Conservation (phyloP, 2,329 filamentous ascomycete genomes). For the Nigrospora sphaerica region DNA sequence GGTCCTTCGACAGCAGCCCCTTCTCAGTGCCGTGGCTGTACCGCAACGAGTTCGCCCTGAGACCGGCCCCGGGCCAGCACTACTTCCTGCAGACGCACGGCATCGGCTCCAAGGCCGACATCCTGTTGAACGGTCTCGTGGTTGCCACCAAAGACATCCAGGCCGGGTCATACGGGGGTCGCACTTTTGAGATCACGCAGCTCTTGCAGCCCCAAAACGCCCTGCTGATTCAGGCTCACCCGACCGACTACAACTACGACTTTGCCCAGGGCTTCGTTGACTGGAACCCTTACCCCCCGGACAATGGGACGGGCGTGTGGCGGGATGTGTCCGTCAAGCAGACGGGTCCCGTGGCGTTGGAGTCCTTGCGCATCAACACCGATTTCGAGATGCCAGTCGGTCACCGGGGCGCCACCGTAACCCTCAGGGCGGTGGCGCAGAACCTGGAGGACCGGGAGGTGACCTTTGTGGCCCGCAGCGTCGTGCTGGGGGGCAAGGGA, state of each 20-base stretch:
- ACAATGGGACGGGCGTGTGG: conserved; percentile 60
- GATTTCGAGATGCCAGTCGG: conserved; percentile 25
- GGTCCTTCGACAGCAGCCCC: conserved; percentile 31
- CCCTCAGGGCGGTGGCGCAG: conserved; percentile 27
- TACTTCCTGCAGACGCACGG: conserved; percentile 51
- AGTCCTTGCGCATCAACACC: conserved; percentile 35
- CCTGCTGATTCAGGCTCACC: conserved; percentile 45
- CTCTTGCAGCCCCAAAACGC: conserved; percentile 36
- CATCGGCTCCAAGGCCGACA: conserved; percentile 52
- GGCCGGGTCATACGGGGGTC: conserved; percentile 49
- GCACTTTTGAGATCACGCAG: conserved; percentile 46
- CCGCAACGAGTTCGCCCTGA: conserved; percentile 41
- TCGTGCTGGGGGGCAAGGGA: conserved; percentile 25
- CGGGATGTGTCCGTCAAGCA: conserved; percentile 47
- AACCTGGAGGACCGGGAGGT: conserved; percentile 33
- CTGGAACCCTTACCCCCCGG: conserved; percentile 55
- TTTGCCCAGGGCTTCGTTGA: conserved; percentile 54
- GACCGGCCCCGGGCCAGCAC: conserved; percentile 26
- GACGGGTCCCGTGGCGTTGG: conserved; percentile 42
- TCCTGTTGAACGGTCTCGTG: conserved; percentile 49
- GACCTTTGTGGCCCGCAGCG: conserved; percentile 25
- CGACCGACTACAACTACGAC: conserved; percentile 52
- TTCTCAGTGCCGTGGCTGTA: conserved; percentile 54
- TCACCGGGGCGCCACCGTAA: conserved; percentile 24
- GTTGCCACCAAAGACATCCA: conserved; percentile 42